Conservation (phyloP, 2,329 filamentous ascomycete genomes). For the Sporothrix sp. region DNA sequence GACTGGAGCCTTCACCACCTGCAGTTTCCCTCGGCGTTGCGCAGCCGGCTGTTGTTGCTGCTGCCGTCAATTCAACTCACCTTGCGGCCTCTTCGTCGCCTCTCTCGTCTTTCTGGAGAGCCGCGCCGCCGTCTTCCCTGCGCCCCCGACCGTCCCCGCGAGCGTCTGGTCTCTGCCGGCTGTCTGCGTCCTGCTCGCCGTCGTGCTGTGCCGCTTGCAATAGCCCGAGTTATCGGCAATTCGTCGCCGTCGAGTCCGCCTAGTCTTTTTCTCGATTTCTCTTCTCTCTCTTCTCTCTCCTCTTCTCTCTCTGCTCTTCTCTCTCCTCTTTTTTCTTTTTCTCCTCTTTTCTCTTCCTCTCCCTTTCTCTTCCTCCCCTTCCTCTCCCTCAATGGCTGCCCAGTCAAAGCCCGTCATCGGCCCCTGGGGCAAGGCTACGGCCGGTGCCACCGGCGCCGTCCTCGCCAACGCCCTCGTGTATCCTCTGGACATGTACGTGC, state of each 20-base stretch:
- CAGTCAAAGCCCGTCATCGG: conserved; percentile 65
- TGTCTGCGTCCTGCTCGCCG: not conserved
- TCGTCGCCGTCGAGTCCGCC: not conserved
- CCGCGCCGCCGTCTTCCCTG: not conserved
- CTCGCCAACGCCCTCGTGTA: conserved; percentile 94
- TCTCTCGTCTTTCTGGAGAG: not conserved
- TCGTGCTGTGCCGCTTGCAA: conserved; percentile 4
- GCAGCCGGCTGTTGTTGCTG: not conserved
- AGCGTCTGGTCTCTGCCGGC: not conserved
- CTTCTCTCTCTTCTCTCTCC: not conserved
- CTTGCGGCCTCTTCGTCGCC: not conserved
- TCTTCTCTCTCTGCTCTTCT: not conserved
- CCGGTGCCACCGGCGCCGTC: conserved; percentile 85
- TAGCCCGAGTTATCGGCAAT: conserved; percentile 6
- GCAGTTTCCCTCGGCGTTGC: conserved; percentile 11
- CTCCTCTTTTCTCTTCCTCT: not conserved
- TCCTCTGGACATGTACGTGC: conserved; percentile 77
- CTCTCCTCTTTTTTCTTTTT: not conserved
- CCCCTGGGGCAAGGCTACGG: conserved; percentile 86
- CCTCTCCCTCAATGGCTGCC: conserved; percentile 33
- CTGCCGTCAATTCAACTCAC: not conserved
- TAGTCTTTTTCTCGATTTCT: not conserved
- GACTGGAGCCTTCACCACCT: conserved; percentile 9
- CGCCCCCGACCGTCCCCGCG: not conserved
- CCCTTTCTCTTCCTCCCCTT: not conserved